Conservation (phyloP, 805 yeast species). For the Sugiyamaella qingdaonensis region DNA sequence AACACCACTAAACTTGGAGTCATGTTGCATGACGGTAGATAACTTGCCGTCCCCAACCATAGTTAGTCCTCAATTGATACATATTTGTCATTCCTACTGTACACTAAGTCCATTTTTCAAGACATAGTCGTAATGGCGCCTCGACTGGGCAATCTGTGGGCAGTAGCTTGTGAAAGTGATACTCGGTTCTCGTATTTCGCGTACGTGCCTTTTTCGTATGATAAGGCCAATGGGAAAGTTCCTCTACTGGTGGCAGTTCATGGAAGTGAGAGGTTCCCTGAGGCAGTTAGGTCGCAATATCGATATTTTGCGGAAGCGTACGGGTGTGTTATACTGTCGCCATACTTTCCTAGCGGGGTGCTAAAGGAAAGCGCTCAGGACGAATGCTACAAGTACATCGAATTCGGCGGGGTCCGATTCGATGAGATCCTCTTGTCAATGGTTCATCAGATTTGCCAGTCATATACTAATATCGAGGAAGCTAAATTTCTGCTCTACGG, state of each 20-base stretch:
- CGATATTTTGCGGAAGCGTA: conserved; percentile 14
- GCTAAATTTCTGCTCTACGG: conserved; percentile 9
- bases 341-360: conserved; percentile 13
- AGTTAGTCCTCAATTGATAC: no score
- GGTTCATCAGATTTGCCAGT: conserved; percentile 7
- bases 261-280: conserved; percentile 14
- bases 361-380: conserved; percentile 2
- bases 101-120: no score
- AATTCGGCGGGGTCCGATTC: conserved; percentile 6
- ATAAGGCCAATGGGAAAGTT: background rate
- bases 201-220: conserved; percentile 9
- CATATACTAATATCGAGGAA: conserved; percentile 5
- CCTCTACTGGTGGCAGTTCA: conserved; percentile 14
- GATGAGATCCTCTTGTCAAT: conserved; percentile 9
- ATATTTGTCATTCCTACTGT: no score
- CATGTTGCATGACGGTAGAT: no score
- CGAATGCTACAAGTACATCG: conserved; percentile 14
- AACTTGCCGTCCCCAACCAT: no score
- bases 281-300: conserved; percentile 8
- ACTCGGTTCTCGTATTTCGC: conserved; percentile 10
- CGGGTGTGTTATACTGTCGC: conserved; percentile 11
- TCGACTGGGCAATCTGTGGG: conserved; percentile 8
- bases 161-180: conserved; percentile 2
- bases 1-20: no score
- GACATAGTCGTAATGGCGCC: background rate